These are phyloP conservation scores for Poronia punctata DNA, from an alignment of 495 filamentous ascomycete genomes.

Conservation along the genomic window DNA sequence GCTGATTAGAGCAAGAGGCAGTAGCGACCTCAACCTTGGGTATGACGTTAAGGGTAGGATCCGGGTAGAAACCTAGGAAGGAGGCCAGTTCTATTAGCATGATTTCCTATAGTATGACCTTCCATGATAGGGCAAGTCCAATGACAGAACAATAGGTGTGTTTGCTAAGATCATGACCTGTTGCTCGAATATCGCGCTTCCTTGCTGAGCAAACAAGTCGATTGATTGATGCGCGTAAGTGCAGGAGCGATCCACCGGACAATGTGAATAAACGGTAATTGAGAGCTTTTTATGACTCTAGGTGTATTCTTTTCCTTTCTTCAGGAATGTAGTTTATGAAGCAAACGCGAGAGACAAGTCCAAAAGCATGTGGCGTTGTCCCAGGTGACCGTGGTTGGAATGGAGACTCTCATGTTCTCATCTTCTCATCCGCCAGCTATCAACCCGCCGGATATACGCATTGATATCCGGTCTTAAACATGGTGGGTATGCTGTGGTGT, in stretches of 20 bases:
- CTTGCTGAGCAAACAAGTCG: background rate
- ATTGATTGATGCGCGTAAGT: background rate
- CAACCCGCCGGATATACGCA: too few species aligned
- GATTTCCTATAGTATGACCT: constrained; percentile 15
- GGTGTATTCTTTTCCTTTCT: too few species aligned
- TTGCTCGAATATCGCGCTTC: background rate
- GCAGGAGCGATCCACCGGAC: background rate
- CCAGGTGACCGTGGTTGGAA: constrained; percentile 20
- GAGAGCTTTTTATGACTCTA: constrained; percentile 14
- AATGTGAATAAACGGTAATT: background rate
- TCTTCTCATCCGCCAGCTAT: constrained; percentile 12
- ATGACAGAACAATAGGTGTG: background rate
- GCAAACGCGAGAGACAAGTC: constrained; percentile 21
- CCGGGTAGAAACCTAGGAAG: constrained; percentile 20
- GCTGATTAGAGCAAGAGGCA: constrained; percentile 5
- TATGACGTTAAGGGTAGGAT: constrained; percentile 16
- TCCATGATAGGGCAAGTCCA: constrained; percentile 17
- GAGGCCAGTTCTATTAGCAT: constrained; percentile 23
- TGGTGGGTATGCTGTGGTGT: too few species aligned
- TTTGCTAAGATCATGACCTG: background rate
- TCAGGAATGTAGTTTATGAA: constrained; percentile 22
- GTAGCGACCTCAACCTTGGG: constrained; percentile 6
- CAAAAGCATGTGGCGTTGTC: constrained; percentile 21
- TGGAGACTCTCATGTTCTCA: constrained; percentile 17
- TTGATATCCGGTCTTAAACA: too few species aligned